Conservation (phyloP, 1,139 yeast genomes). For the Sugiyamaella pinicola region DNA sequence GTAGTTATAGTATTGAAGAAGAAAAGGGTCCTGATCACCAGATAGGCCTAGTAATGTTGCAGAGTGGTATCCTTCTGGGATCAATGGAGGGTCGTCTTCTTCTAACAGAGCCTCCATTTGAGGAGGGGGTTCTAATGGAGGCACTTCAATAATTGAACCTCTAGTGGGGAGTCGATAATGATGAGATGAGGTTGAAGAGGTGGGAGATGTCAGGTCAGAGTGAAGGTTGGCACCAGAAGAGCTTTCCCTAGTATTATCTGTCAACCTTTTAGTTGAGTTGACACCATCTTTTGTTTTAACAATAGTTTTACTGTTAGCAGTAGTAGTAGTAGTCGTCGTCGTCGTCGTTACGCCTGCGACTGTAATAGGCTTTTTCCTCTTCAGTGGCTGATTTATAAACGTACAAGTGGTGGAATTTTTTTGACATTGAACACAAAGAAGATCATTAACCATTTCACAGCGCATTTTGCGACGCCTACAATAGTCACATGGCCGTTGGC, state of each 20-base stretch:
- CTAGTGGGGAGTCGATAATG: conserved; percentile 13
- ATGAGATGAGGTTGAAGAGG: not conserved
- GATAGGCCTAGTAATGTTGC: conserved; percentile 40
- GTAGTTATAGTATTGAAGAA: conserved; percentile 38
- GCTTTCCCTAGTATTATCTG: not conserved
- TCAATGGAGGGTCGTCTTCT: conserved; percentile 31
- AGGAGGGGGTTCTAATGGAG: conserved; percentile 32
- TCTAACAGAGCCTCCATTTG: conserved; percentile 24
- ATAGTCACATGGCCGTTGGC: conserved; percentile 35
- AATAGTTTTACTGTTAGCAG: not conserved
- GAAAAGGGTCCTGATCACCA: conserved; percentile 44
- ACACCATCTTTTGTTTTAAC: too few species aligned
- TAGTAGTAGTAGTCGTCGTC: not conserved
- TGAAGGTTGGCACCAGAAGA: not conserved
- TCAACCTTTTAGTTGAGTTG: too few species aligned
- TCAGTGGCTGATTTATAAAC: conserved; percentile 31
- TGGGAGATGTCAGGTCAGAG: not conserved
- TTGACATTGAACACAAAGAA: conserved; percentile 34
- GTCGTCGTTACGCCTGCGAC: not conserved
- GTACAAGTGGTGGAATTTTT: conserved; percentile 32
- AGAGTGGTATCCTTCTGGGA: conserved; percentile 36
- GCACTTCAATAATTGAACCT: conserved; percentile 28
- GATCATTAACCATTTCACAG: conserved; percentile 32
- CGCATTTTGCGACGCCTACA: conserved; percentile 38
- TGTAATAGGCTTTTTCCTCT: conserved; percentile 23